Conservation (phyloP, 208 protist genomes). For the Crithidia bombi region DNA sequence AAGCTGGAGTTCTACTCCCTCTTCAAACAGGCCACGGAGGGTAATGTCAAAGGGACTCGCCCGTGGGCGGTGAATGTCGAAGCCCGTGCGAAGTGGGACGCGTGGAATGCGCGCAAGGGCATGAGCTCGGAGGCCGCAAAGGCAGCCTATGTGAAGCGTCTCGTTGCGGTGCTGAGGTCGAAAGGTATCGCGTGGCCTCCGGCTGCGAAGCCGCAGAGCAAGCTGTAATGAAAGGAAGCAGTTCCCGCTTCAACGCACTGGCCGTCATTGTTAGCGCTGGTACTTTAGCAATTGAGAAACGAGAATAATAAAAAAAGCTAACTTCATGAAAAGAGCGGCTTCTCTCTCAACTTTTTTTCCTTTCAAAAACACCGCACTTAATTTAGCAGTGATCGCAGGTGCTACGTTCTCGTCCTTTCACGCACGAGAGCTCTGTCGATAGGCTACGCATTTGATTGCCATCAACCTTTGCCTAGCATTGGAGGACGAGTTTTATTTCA, state of each 20-base stretch:
- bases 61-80: slow-evolving; percentile 93
- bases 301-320: too few relatives aligned
- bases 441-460: too few relatives aligned
- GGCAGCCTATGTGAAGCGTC: slow-evolving; percentile 85
- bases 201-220: slow-evolving; percentile 31
- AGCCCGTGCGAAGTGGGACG: slow-evolving; percentile 95
- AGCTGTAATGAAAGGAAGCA: slow-evolving; percentile 19
- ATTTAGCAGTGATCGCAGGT: too few relatives aligned
- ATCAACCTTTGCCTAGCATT: too few relatives aligned
- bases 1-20: slow-evolving; percentile 95
- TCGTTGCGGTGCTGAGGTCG: slow-evolving; percentile 66
- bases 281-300: too few relatives aligned
- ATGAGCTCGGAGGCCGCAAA: slow-evolving; percentile 92
- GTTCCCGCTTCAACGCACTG: background rate
- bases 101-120: slow-evolving; percentile 91
- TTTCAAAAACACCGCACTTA: too few relatives aligned
- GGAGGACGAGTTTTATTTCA: too few relatives aligned
- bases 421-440: too few relatives aligned
- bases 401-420: too few relatives aligned
- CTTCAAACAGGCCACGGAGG: slow-evolving; percentile 97
- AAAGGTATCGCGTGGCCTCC: slow-evolving; percentile 67
- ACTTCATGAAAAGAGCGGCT: too few relatives aligned
- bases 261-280: too few relatives aligned
- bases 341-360: too few relatives aligned
- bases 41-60: slow-evolving; percentile 89